A percentile compares a stretch with the other conserved stretches of the same genome.
Evolutionary conservation across 169 alveolate species (phyloP).

Genomic region (Cyclospora cayetanensis): DNA sequence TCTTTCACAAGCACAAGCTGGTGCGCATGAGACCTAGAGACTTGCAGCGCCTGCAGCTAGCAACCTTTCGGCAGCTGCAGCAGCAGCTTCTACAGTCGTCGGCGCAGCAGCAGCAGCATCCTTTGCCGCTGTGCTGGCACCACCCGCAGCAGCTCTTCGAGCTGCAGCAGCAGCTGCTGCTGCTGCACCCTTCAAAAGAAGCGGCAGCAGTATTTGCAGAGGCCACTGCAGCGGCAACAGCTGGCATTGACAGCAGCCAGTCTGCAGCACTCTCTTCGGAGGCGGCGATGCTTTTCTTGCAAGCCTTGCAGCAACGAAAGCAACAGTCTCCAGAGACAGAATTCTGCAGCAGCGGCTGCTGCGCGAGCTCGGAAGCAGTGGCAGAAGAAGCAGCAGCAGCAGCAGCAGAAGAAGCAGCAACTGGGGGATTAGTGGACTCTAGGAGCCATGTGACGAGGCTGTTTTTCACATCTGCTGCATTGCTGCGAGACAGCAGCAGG

Average conservation of each 20-base stretch:
- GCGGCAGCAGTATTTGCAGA: neutral
- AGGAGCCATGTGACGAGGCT: neutral
- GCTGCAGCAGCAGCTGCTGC: neutral
- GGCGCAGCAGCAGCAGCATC: neutral
- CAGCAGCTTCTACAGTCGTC: neutral
- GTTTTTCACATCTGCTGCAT: neutral
- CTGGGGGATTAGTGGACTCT: no score
- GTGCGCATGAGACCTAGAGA: neutral
- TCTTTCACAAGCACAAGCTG: neutral
- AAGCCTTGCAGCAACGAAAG: neutral
- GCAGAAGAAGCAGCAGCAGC: neutral
- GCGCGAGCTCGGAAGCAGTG: neutral
- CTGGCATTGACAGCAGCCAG: neutral
- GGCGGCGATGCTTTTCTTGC: neutral
- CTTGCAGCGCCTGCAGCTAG: neutral
- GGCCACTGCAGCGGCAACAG: neutral
- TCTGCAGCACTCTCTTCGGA: neutral
- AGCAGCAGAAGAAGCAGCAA: neutral
- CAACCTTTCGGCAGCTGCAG: neutral
- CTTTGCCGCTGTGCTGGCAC: neutral
- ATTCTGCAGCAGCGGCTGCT: neutral
- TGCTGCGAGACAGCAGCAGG: neutral
- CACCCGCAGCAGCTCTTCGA: neutral
- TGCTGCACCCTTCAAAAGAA: neutral
- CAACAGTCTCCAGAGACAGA: no score